Conservation (phyloP, 768 basidiomycete species). For the Boletus reticuloceps region DNA sequence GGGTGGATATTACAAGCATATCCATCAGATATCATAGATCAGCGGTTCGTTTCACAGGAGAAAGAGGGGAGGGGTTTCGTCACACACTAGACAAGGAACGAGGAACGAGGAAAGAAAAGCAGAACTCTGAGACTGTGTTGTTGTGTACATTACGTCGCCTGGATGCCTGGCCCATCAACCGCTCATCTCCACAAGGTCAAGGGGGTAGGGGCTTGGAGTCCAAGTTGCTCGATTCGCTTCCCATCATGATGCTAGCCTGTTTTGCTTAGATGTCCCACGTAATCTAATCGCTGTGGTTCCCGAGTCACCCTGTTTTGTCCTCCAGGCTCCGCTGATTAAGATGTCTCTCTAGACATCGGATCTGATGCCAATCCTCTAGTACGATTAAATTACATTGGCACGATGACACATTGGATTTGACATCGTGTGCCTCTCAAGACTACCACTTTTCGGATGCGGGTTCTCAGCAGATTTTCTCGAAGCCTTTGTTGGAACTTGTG, state of each 20-base stretch:
- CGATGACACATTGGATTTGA: too few relatives aligned
- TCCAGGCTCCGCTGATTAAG: too few relatives aligned
- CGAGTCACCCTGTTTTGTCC: too few relatives aligned
- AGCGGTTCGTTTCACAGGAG: neutral
- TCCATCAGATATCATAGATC: neutral
- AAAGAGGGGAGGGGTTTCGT: neutral
- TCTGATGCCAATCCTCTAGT: too few relatives aligned
- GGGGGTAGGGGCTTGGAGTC: too few relatives aligned
- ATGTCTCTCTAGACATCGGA: too few relatives aligned
- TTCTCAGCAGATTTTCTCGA: conserved; percentile 4
- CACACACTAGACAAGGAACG: conserved; percentile 1
- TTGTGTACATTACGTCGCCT: conserved; percentile 13
- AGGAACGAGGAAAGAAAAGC: neutral
- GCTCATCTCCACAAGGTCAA: neutral
- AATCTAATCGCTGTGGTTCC: too few relatives aligned
- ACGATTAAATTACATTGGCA: too few relatives aligned
- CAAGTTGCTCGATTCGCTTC: neutral
- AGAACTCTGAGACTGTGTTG: conserved; percentile 1
- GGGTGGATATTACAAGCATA: neutral
- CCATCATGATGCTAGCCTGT: neutral
- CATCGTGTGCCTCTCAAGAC: too few relatives aligned
- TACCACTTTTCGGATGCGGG: too few relatives aligned
- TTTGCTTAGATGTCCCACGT: too few relatives aligned
- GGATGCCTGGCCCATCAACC: neutral
- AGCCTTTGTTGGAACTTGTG: too few relatives aligned